A percentile compares a stretch with the other conserved stretches of the same genome.
Conservation (phyloP, 129 eudicot species). For the Kitagawia praeruptora region DNA sequence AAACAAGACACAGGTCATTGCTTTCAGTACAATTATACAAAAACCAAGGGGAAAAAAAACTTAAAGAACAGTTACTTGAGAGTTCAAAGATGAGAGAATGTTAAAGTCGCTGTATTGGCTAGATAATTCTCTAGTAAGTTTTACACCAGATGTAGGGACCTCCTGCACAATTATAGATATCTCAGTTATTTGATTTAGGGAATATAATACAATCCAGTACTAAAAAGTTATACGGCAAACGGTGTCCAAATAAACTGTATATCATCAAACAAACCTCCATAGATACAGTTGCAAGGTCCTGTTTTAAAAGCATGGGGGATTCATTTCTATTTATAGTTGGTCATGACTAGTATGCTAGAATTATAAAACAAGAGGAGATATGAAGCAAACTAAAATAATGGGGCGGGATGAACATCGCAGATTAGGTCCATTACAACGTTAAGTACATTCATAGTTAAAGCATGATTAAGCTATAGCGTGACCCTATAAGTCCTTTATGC, state of each 20-base stretch:
- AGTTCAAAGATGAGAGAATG: constrained; percentile 88
- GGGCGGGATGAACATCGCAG: too few species aligned
- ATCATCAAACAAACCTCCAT: background rate
- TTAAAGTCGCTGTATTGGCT: constrained; percentile 81
- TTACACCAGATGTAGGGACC: constrained; percentile 66
- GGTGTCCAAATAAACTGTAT: background rate
- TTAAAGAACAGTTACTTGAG: constrained; percentile 50
- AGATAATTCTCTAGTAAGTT: constrained; percentile 82
- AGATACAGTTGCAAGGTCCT: background rate
- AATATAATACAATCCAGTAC: background rate
- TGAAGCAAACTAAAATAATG: background rate
- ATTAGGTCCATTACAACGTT: too few species aligned
- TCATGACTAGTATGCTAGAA: background rate
- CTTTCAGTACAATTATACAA: background rate
- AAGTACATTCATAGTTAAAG: background rate
- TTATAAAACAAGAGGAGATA: background rate
- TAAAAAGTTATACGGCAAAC: background rate
- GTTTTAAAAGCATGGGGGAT: background rate
- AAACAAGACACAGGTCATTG: constrained; percentile 19
- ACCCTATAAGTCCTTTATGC: too few species aligned
- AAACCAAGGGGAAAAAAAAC: constrained; percentile 1
- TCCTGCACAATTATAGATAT: constrained; percentile 36
- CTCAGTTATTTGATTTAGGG: background rate
- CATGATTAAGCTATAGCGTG: background rate
- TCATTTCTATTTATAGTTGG: background rate